These are phyloP conservation scores for Chalaropsis thielavioides DNA, from an alignment of 2,329 filamentous ascomycete genomes.

Conservation along the genomic window DNA sequence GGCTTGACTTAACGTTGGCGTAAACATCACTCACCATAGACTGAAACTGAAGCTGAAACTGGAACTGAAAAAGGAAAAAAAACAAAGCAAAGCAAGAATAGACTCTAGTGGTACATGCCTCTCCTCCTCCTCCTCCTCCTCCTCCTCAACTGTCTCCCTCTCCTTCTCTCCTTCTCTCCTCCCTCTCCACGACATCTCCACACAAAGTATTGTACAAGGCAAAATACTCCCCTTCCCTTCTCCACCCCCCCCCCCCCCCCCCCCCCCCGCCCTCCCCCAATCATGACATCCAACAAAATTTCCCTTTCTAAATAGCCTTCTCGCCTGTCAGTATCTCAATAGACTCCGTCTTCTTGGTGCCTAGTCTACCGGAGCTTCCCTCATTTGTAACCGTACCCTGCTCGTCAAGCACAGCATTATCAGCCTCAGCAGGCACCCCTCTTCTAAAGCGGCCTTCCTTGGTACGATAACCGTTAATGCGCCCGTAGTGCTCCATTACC, in stretches of 20 bases:
- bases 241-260: neutral
- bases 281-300: neutral
- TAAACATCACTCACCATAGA: neutral
- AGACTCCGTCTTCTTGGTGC: slow-evolving; percentile 11
- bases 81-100: neutral
- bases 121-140: no score
- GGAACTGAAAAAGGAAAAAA: neutral
- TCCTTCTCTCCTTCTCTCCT: neutral
- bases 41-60: neutral
- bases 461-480: slow-evolving; percentile 12
- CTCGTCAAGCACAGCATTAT: neutral
- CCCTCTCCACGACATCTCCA: neutral
- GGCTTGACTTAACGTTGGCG: neutral
- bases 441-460: slow-evolving; percentile 14
- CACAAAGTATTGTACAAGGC: neutral
- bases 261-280: neutral
- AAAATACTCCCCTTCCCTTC: neutral
- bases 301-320: slow-evolving; percentile 11
- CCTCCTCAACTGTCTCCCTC: neutral
- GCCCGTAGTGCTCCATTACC: slow-evolving; percentile 22
- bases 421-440: slow-evolving; percentile 4
- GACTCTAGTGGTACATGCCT: neutral
- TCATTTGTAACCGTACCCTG: neutral
- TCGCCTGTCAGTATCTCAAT: slow-evolving; percentile 18
- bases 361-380: neutral